Evolutionary conservation across 495 filamentous ascomycete genomes (phyloP).

Genomic region (Durotheca rogersii): DNA sequence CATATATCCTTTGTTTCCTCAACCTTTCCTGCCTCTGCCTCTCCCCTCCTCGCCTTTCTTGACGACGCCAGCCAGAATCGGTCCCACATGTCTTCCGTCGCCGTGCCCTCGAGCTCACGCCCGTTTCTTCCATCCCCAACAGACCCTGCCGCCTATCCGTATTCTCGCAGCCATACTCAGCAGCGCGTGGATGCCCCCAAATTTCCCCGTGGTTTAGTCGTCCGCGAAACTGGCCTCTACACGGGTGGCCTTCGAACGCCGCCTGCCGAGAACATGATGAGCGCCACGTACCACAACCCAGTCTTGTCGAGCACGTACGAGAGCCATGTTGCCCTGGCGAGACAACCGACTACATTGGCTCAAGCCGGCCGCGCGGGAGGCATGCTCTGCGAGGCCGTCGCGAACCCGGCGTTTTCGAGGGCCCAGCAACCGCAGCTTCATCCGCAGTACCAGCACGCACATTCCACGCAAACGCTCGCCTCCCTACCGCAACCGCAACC

Average conservation of each 20-base stretch:
- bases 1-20: slow-evolving; percentile 9
- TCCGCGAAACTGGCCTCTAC: slow-evolving; percentile 15
- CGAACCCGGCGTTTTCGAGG: slow-evolving; percentile 25
- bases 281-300: slow-evolving; percentile 48
- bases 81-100: slow-evolving; percentile 38
- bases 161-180: slow-evolving; percentile 10
- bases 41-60: slow-evolving; percentile 1
- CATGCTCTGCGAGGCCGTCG: slow-evolving; percentile 31
- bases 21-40: background rate
- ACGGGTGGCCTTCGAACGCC: slow-evolving; percentile 51
- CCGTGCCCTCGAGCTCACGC: slow-evolving; percentile 26
- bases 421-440: slow-evolving; percentile 21
- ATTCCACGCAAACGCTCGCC: slow-evolving; percentile 12
- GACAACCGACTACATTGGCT: slow-evolving; percentile 31
- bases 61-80: slow-evolving; percentile 12
- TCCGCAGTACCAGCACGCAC: slow-evolving; percentile 20
- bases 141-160: slow-evolving; percentile 10
- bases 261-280: slow-evolving; percentile 51
- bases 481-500: slow-evolving; percentile 1
- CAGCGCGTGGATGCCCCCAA: slow-evolving; percentile 13
- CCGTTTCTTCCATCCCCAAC: slow-evolving; percentile 29
- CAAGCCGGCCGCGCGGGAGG: slow-evolving; percentile 29
- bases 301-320: slow-evolving; percentile 45
- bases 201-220: slow-evolving; percentile 7
- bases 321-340: slow-evolving; percentile 37